Conservation (phyloP, 164 flowering plant species). For the Cinnamomum chago region DNA sequence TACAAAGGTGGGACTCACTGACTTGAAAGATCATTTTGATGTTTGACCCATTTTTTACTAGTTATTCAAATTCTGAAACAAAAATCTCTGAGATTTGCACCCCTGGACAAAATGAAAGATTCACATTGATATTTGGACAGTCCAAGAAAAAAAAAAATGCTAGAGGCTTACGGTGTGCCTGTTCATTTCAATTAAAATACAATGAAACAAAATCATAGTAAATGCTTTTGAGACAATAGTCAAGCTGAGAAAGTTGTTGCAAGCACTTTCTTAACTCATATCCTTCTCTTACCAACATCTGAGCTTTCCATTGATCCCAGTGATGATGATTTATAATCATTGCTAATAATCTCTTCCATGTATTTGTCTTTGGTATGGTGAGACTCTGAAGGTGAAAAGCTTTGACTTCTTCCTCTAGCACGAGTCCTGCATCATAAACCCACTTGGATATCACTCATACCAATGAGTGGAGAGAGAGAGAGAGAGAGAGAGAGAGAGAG, state of each 20-base stretch:
- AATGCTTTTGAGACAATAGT: not conserved
- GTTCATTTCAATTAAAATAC: not conserved
- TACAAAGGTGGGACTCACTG: not conserved
- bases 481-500: not conserved
- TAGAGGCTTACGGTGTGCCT: not conserved
- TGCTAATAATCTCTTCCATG: conserved; percentile 42
- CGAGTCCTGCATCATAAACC: not conserved
- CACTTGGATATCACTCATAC: not conserved
- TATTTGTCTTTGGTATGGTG: conserved; percentile 10
- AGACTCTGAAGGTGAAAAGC: not conserved
- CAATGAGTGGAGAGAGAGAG: not conserved
- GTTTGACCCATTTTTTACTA: no score
- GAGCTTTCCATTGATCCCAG: conserved; percentile 61
- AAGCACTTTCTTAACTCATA: no score
- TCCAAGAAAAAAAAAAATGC: not conserved
- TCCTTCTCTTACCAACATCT: conserved; percentile 43
- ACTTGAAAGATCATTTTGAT: no score
- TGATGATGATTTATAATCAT: conserved; percentile 51
- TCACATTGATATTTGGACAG: not conserved
- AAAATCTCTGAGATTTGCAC: no score
- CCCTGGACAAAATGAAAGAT: not conserved
- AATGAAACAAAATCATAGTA: not conserved
- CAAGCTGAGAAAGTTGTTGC: not conserved
- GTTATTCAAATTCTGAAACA: no score
- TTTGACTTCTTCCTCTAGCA: conserved; percentile 4